Evolutionary conservation across 768 basidiomycete species (phyloP).

Genomic region (Collybia nuda): DNA sequence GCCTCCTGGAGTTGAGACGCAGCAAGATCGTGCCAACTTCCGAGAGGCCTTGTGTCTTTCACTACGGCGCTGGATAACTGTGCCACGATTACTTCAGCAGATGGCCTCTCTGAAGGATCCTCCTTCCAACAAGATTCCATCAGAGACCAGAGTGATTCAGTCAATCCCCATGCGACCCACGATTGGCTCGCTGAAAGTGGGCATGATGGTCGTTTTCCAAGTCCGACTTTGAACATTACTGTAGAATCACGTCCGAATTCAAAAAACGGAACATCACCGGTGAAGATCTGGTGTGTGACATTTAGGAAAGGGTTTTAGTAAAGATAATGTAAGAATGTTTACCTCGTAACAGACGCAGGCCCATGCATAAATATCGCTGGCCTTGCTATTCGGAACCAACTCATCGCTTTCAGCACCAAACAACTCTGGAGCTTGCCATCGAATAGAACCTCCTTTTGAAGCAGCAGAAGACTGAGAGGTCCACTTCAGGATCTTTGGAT

Average conservation of each 20-base stretch:
- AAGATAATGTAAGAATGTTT: too few species aligned
- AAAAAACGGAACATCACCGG: conserved; percentile 2
- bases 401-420: conserved; percentile 1
- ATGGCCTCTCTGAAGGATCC: too few species aligned
- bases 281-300: conserved; percentile 2
- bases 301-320: neutral
- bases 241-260: neutral
- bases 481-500: conserved; percentile 6
- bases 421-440: conserved; percentile 30
- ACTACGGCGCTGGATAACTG: too few species aligned
- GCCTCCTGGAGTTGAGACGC: too few species aligned
- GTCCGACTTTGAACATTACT: conserved; percentile 1
- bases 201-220: conserved; percentile 1
- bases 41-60: too few species aligned
- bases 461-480: neutral
- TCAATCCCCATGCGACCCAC: conserved; percentile 2
- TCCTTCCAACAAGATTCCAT: too few species aligned
- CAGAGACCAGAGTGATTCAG: conserved; percentile 11
- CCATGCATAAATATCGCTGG: conserved; percentile 8
- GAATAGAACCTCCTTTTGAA: conserved; percentile 14
- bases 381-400: conserved; percentile 11
- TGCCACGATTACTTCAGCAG: too few species aligned
- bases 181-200: conserved; percentile 1
- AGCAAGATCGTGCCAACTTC: too few species aligned
- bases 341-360: conserved; percentile 11